Base-by-base conservation (phyloP, 75 land plant species). In the Larix kaempferi region DNA sequence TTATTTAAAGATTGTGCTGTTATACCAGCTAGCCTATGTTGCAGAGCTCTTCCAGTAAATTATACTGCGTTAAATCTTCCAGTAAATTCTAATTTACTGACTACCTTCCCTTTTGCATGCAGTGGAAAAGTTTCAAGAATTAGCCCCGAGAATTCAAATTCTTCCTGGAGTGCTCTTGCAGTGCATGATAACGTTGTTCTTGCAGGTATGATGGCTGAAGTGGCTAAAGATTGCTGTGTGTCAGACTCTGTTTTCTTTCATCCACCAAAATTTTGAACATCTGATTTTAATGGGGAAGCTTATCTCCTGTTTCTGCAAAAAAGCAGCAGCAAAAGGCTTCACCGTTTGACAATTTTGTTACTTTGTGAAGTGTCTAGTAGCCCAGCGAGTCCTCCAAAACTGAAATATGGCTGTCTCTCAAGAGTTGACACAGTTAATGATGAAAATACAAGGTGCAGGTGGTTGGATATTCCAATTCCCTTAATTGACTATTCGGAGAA, bases 121-220 rank as follows among this genome's bases (percentile, higher is more conserved):
- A 96, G 95, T 80, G 92, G 94, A 4, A 71, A 78, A 22, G 83
- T 92, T 27, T 81, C 83, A 55, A 84, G 82, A 52, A 77, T 95
- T 13, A 89, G 85, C 56, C 98, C 99, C 63, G n/a, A 54, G 16
- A 82, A 89, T 71, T 88, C 95, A 71, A 19, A 19, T 35, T 76
- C 75, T 81, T 96, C 98, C n/a, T 97, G 98, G 98, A 83, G 74
- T 61, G 74, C 91, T 78, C 92, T 97, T 79, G 85, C 93, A 16
- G 67, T 95, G 25, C 84, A 89, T 76, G 90, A 88, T 56, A 85
- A 91, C 77, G 78, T 86, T 78, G 78, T 93, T 35, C 76, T 97
- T 82, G 95, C 98, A n/a, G 95, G 99, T 96, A 92, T 76, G 41
- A 3, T 27, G 23, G 23, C 23, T 59, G 23, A 59, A 59, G 7